Base-by-base conservation (phyloP, 192 early-diverging fungal genomes). In the Spizellomyces sp. region DNA sequence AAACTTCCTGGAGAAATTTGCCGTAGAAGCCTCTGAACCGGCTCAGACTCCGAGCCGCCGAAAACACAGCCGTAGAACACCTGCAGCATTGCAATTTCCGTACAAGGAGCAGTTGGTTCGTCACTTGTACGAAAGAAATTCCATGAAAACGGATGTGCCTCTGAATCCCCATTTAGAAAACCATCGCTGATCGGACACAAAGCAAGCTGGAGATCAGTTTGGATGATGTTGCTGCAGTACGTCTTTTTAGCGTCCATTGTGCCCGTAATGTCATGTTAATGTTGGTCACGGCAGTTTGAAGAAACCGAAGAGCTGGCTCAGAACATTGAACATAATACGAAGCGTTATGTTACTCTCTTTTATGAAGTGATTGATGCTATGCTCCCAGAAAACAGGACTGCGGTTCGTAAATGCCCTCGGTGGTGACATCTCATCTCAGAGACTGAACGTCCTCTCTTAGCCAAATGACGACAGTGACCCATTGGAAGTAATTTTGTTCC, bases 401-500 rank as follows among this genome's bases (percentile, higher is more conserved):
- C 52, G 55, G 83, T 85, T 45, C 43, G 67, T 55, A 54, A 70
- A 14, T 36, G 2, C 17, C 17, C 2, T n/a, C 14, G 4, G 17
- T 54, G 12, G 50, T n/a, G 17, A 12, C 14, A n/a, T n/a, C 50
- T 54, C 0, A n/a, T 54, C 0, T 54, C 14, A 54, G 12, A 12
- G 17, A 54, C 14, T 19, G 12, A 54, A 2, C 50, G 14, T 54
- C 14, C 14, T 57, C 43, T 44, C 55, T 54, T 48, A 75, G 64
- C 77, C 80, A 14, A 58, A 46, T 76, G 85, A 88, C 52, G 86
- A 90, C 5, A 90, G 89, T 59, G 87, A 89, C 70, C 95, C 95
- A 17, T 77, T 96, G 36, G 95, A 97, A 69, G 95, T 96, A 45
- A 87, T 99, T 62, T 86, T 95, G 67, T 87, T 88, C 67, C 94